phyloP scores from a whole-genome alignment of 805 yeast genomes.

The Wickerhamomyces ciferrii region DNA sequence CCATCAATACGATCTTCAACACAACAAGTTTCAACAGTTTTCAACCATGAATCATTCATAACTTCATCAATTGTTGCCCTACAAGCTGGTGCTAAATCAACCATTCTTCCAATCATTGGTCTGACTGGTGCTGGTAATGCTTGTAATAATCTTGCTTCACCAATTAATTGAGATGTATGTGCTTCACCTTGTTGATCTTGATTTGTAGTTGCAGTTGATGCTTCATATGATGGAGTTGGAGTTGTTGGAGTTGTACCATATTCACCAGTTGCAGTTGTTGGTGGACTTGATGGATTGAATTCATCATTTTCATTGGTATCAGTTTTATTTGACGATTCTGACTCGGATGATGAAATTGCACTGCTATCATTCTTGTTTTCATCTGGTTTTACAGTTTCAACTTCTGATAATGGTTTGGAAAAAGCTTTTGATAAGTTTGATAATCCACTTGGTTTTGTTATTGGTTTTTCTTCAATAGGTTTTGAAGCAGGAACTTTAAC shows the following conservation, averaged over 20 bases:
- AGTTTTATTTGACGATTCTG: not conserved
- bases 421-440: slow-evolving; percentile 23
- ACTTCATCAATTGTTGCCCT: slow-evolving; percentile 78
- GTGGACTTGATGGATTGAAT: not conserved
- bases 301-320: not conserved
- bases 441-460: slow-evolving; percentile 15
- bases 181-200: slow-evolving; percentile 24
- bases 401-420: slow-evolving; percentile 17
- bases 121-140: slow-evolving; percentile 72
- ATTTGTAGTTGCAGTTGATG: slow-evolving; percentile 6
- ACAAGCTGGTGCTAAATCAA: slow-evolving; percentile 80
- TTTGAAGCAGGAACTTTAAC: slow-evolving; percentile 49
- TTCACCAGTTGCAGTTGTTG: not conserved
- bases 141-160: slow-evolving; percentile 64
- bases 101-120: slow-evolving; percentile 67
- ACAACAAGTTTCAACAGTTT: slow-evolving; percentile 64
- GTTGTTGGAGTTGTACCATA: not conserved
- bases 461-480: slow-evolving; percentile 14
- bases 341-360: not conserved
- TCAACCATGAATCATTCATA: slow-evolving; percentile 67
- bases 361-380: not conserved
- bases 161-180: slow-evolving; percentile 62
- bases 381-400: slow-evolving; percentile 5
- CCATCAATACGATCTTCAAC: slow-evolving; percentile 39
- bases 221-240: slow-evolving; percentile 24